phyloP scores from a whole-genome alignment of 352 stramenopile genomes.

The Phytopythium oedochilum region DNA sequence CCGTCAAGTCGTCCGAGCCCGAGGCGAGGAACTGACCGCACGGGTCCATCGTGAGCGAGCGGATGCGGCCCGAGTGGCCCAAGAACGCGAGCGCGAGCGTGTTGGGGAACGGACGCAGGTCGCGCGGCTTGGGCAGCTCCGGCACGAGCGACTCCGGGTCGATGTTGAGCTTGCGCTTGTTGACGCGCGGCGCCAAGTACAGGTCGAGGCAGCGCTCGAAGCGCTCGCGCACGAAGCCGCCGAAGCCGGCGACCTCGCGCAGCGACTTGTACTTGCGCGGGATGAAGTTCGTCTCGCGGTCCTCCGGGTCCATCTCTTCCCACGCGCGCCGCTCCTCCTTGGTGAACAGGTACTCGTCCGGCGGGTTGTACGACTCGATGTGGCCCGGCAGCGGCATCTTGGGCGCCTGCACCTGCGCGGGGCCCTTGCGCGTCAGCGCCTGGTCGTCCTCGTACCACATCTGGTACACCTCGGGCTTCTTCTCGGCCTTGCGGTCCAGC shows the following conservation, averaged over 20 bases:
- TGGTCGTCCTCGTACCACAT: slow-evolving; percentile 93
- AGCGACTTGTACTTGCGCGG: slow-evolving; percentile 97
- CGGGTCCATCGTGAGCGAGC: slow-evolving; percentile 92
- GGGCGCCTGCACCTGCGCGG: slow-evolving; percentile 95
- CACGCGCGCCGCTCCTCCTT: slow-evolving; percentile 96
- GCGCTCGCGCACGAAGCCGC: slow-evolving; percentile 96
- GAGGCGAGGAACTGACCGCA: slow-evolving; percentile 97
- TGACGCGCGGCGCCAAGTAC: slow-evolving; percentile 96
- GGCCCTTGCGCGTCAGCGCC: slow-evolving; percentile 87
- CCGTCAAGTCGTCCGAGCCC: slow-evolving; percentile 93
- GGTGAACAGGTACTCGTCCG: slow-evolving; percentile 97
- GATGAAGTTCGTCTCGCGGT: slow-evolving; percentile 97
- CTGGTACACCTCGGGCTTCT: slow-evolving; percentile 88
- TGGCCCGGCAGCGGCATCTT: slow-evolving; percentile 98
- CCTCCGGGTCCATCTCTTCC: slow-evolving; percentile 92
- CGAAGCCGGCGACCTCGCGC: slow-evolving; percentile 95
- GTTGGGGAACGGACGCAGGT: slow-evolving; percentile 98
- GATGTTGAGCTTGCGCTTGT: slow-evolving; percentile 97
- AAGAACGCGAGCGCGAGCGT: slow-evolving; percentile 86
- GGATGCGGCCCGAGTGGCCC: slow-evolving; percentile 89
- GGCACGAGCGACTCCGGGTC: slow-evolving; percentile 96
- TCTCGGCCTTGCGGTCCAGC: slow-evolving; percentile 89
- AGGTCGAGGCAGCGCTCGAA: slow-evolving; percentile 99
- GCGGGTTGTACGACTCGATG: slow-evolving; percentile 98
- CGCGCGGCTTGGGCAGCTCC: slow-evolving; percentile 94